phyloP scores from a whole-genome alignment of 371 early-diverging fungal species.

The Saksenaea vasiformis region DNA sequence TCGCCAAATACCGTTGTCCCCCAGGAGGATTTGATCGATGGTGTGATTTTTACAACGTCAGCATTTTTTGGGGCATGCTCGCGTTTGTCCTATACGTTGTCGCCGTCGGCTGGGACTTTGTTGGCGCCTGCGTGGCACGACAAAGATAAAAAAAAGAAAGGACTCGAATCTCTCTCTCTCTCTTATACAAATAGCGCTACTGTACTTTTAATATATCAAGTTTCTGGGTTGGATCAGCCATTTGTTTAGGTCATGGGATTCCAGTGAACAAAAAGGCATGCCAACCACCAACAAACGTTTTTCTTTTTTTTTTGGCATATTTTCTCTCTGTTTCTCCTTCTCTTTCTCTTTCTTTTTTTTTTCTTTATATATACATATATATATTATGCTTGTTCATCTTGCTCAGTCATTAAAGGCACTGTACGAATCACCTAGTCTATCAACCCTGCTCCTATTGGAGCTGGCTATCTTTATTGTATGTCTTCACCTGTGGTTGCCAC shows the following conservation, averaged over 20 bases:
- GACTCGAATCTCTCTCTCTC: background rate
- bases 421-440: slow-evolving; percentile 13
- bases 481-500: slow-evolving; percentile 17
- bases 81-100: slow-evolving; percentile 50
- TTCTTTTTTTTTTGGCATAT: background rate
- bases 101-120: slow-evolving; percentile 50
- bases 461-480: slow-evolving; percentile 14
- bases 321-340: background rate
- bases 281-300: background rate
- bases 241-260: slow-evolving; percentile 1
- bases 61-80: slow-evolving; percentile 56
- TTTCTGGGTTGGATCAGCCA: background rate
- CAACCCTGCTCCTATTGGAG: slow-evolving; percentile 13
- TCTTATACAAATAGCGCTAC: background rate
- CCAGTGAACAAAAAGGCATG: background rate
- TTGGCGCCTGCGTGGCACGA: slow-evolving; percentile 41
- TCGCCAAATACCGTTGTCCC: slow-evolving; percentile 49
- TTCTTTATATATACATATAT: too few species aligned
- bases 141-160: background rate
- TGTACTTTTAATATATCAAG: background rate
- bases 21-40: slow-evolving; percentile 47
- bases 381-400: background rate
- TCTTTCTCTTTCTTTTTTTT: background rate
- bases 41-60: slow-evolving; percentile 62
- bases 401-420: background rate